Evolutionary conservation across 2,329 filamentous ascomycete genomes (phyloP).

Genomic region (Talaromyces atroroseus): DNA sequence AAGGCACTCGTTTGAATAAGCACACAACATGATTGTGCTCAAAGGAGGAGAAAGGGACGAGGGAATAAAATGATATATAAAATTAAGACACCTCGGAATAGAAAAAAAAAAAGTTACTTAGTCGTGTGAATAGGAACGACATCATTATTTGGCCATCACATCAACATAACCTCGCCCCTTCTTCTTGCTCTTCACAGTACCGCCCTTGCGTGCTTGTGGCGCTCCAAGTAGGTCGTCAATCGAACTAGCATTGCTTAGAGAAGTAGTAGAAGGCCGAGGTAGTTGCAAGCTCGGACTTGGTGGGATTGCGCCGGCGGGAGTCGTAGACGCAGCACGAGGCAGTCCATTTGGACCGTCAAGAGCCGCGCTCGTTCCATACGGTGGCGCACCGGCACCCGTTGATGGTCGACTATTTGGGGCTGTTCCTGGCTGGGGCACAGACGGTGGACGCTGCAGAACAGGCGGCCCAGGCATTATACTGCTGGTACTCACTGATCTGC

Average conservation of each 20-base stretch:
- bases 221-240: constrained; percentile 88
- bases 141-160: constrained; percentile 73
- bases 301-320: constrained; percentile 29
- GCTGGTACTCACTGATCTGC: constrained; percentile 49
- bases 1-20: too few species aligned
- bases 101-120: neutral
- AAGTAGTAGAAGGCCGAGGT: constrained; percentile 66
- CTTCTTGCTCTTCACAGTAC: constrained; percentile 63
- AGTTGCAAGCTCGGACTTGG: constrained; percentile 39
- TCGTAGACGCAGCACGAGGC: constrained; percentile 32
- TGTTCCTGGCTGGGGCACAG: constrained; percentile 11
- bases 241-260: constrained; percentile 85
- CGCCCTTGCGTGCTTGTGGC: constrained; percentile 61
- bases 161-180: constrained; percentile 89
- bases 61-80: neutral
- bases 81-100: neutral
- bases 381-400: constrained; percentile 24
- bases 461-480: constrained; percentile 45
- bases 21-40: neutral
- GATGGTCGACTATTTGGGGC: constrained; percentile 25
- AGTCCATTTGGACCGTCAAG: constrained; percentile 19
- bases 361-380: constrained; percentile 26
- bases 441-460: constrained; percentile 15
- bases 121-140: too few species aligned
- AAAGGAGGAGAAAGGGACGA: neutral